phyloP scores from a whole-genome alignment of 2,329 filamentous ascomycete species.

The Alternaria metachromatica region DNA sequence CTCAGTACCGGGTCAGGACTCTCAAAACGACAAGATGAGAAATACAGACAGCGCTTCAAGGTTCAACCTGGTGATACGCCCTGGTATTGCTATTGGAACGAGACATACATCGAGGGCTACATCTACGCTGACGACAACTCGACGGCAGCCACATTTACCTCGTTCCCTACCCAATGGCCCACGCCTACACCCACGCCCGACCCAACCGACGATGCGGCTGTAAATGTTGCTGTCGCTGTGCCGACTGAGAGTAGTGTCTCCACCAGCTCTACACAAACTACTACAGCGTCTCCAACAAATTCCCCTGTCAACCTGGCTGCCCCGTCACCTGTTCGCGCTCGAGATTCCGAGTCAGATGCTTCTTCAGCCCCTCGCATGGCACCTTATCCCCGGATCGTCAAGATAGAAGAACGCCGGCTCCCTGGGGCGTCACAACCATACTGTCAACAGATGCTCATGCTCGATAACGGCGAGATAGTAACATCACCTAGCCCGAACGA shows the following conservation, averaged over 20 bases:
- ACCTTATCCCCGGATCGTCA: conserved; percentile 65
- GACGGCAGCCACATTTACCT: conserved; percentile 43
- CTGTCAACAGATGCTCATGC: conserved; percentile 69
- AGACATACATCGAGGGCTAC: conserved; percentile 70
- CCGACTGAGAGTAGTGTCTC: background rate
- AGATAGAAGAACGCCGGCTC: conserved; percentile 69
- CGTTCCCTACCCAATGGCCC: conserved; percentile 31
- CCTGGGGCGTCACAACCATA: conserved; percentile 60
- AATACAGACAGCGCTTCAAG: conserved; percentile 50
- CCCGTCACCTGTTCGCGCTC: background rate
- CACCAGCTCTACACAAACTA: conserved; percentile 15
- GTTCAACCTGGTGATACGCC: conserved; percentile 64
- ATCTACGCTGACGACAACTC: conserved; percentile 66
- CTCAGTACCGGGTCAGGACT: conserved; percentile 37
- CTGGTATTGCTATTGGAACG: conserved; percentile 76
- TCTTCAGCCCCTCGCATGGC: conserved; percentile 32
- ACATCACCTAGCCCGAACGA: conserved; percentile 43
- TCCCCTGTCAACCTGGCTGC: conserved; percentile 2
- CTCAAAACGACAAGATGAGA: conserved; percentile 29
- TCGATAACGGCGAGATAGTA: conserved; percentile 58
- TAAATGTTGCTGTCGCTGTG: conserved; percentile 15
- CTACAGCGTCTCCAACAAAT: conserved; percentile 9
- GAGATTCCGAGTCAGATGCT: conserved; percentile 26
- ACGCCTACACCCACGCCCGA: conserved; percentile 21
- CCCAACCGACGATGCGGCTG: conserved; percentile 8